Conservation (phyloP, 2,329 filamentous ascomycete species). For the Stromatinia cepivora region DNA sequence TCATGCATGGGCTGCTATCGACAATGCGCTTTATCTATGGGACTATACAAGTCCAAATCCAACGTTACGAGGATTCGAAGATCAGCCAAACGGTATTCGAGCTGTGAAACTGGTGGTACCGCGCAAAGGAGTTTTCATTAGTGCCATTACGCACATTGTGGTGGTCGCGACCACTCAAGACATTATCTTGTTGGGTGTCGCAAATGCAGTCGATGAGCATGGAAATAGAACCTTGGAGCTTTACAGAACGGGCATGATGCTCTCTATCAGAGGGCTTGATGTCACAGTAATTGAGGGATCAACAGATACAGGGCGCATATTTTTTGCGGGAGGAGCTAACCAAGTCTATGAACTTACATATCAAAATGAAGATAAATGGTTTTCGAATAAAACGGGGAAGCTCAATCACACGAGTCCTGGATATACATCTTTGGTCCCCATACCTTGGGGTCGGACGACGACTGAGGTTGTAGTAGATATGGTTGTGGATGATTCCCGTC, state of each 20-base stretch:
- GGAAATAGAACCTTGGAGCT: conserved; percentile 74
- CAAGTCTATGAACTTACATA: conserved; percentile 95
- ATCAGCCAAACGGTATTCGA: conserved; percentile 83
- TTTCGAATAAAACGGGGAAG: conserved; percentile 82
- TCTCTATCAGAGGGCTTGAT: conserved; percentile 73
- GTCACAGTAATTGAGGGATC: conserved; percentile 80
- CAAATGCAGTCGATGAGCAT: conserved; percentile 63
- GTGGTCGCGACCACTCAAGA: conserved; percentile 86
- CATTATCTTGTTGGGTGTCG: conserved; percentile 84
- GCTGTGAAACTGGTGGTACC: conserved; percentile 87
- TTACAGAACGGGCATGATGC: conserved; percentile 85
- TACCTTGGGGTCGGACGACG: conserved; percentile 51
- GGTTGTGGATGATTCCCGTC: conserved; percentile 83
- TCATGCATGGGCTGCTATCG: conserved; percentile 93
- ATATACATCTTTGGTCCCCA: conserved; percentile 61
- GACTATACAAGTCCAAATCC: conserved; percentile 94
- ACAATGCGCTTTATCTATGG: conserved; percentile 96
- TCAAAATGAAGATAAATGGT: conserved; percentile 97
- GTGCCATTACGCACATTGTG: conserved; percentile 81
- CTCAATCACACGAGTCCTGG: conserved; percentile 82
- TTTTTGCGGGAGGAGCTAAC: conserved; percentile 82
- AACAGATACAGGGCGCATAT: conserved; percentile 78
- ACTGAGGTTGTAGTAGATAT: conserved; percentile 74
- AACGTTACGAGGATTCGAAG: conserved; percentile 88
- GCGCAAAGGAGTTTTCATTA: conserved; percentile 82